These are phyloP conservation scores for Cantharellus anzutake DNA, from an alignment of 768 basidiomycete genomes.

Conservation along the genomic window DNA sequence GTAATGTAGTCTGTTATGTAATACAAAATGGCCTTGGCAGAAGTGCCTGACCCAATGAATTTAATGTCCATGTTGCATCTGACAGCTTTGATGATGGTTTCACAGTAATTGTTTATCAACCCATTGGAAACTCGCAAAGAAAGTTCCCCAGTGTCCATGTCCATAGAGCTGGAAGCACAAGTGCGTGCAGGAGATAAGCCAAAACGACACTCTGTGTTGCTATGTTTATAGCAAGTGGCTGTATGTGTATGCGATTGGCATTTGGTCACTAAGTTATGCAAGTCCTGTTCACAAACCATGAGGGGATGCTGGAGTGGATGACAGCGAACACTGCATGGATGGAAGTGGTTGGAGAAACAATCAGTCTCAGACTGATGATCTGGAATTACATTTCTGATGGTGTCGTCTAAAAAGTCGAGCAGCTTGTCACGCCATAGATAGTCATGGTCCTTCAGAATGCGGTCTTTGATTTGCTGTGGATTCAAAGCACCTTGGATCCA, in stretches of 20 bases:
- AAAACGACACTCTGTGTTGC: slow-evolving; percentile 18
- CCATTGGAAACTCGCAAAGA: slow-evolving; percentile 20
- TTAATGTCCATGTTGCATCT: slow-evolving; percentile 32
- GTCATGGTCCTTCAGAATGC: background rate
- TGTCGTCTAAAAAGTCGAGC: background rate
- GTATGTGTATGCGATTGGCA: slow-evolving; percentile 12
- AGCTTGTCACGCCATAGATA: background rate
- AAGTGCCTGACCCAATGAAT: slow-evolving; percentile 25
- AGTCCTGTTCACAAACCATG: background rate
- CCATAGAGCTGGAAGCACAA: slow-evolving; percentile 10
- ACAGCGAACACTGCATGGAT: background rate
- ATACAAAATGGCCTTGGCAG: slow-evolving; percentile 25
- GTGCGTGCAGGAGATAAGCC: slow-evolving; percentile 11
- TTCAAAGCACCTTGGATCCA: slow-evolving; percentile 11
- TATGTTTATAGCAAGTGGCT: slow-evolving; percentile 23
- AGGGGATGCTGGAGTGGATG: background rate
- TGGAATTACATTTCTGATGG: background rate
- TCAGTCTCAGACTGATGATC: background rate
- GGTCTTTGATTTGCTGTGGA: slow-evolving; percentile 7
- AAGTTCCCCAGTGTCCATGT: slow-evolving; percentile 11
- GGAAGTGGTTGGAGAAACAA: background rate
- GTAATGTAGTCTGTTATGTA: slow-evolving; percentile 34
- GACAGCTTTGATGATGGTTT: slow-evolving; percentile 19
- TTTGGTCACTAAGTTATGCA: background rate
- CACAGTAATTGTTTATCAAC: slow-evolving; percentile 26